Evolutionary conservation across 257 asterid genomes (phyloP).

Genomic region (Apocynum venetum): DNA sequence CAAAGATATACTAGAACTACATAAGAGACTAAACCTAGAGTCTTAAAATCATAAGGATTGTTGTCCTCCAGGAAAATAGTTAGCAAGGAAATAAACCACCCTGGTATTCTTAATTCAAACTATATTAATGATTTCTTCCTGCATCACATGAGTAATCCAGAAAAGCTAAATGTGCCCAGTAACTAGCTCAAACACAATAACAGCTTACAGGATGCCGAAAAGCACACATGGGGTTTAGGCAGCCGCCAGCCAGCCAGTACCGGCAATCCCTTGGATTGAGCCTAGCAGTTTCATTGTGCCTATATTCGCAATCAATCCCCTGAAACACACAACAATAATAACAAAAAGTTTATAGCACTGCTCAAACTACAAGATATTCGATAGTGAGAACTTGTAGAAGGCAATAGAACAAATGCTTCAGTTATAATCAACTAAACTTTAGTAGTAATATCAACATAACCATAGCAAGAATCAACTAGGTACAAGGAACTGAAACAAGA

Average conservation of each 20-base stretch:
- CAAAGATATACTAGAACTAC: too few relatives aligned
- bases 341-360: constrained; percentile 1
- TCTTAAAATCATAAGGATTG: neutral
- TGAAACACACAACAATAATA: constrained; percentile 16
- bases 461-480: neutral
- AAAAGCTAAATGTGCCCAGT: neutral
- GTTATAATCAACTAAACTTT: neutral
- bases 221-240: constrained; percentile 37
- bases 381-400: neutral
- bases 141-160: neutral
- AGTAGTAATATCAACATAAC: neutral
- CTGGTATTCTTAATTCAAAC: neutral
- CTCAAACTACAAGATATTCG: neutral
- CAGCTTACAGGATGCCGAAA: constrained; percentile 49
- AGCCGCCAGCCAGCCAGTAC: constrained; percentile 36
- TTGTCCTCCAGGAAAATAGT: neutral
- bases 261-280: constrained; percentile 47
- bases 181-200: neutral
- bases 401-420: neutral
- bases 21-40: neutral
- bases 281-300: constrained; percentile 45
- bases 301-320: constrained; percentile 43
- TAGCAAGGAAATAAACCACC: neutral
- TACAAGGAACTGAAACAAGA: neutral
- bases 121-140: neutral